Evolutionary conservation across 306 rosid species (phyloP).

Genomic region (Phaseolus lunatus): DNA sequence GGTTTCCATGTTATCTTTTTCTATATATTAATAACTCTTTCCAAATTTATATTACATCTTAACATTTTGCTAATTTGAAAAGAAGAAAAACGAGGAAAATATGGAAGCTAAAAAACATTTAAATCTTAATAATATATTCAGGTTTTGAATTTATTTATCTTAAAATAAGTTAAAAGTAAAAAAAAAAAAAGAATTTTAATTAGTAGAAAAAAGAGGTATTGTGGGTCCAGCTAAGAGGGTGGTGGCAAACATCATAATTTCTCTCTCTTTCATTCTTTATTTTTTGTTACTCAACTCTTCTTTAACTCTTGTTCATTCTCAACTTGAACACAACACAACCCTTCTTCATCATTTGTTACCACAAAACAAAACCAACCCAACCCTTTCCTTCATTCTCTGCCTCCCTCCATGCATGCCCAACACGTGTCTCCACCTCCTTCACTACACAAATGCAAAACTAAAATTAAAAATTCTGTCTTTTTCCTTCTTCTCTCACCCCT

Average conservation of each 20-base stretch:
- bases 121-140: too few species aligned
- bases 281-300: background rate
- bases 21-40: too few species aligned
- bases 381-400: background rate
- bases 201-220: background rate
- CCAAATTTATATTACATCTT: too few species aligned
- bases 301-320: too few species aligned
- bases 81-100: too few species aligned
- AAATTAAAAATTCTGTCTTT: background rate
- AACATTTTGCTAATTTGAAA: too few species aligned
- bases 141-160: too few species aligned
- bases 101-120: too few species aligned
- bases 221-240: conserved; percentile 2
- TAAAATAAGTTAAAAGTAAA: too few species aligned
- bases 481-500: background rate
- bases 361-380: background rate
- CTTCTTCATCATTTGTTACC: background rate
- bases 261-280: background rate
- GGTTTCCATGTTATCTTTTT: too few species aligned
- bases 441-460: background rate
- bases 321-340: background rate
- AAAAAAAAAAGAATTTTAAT: too few species aligned
- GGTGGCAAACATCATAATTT: conserved; percentile 6
- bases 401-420: conserved; percentile 49
- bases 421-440: conserved; percentile 45